These are phyloP conservation scores for Spizellomyces punctatus DNA, from an alignment of 192 early-diverging fungal genomes.

Conservation along the genomic window DNA sequence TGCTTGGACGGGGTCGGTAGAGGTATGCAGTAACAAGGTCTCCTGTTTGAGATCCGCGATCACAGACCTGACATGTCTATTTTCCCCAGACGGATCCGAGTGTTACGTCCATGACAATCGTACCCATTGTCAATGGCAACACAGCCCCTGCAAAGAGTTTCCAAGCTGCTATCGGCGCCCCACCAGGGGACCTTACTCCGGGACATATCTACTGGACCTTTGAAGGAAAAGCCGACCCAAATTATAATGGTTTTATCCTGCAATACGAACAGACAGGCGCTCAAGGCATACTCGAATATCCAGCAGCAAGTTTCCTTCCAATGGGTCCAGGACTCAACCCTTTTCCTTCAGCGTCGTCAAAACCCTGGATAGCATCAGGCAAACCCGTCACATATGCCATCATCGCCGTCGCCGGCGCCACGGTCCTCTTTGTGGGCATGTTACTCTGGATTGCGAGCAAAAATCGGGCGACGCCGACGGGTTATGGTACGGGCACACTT, in stretches of 20 bases:
- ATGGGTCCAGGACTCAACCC: neutral
- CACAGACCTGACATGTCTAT: too few species aligned
- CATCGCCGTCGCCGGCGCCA: neutral
- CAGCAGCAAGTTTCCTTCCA: neutral
- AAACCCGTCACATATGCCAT: neutral
- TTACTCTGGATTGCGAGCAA: neutral
- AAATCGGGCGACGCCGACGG: neutral
- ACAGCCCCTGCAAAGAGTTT: neutral
- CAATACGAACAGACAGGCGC: neutral
- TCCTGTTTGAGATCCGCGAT: too few species aligned
- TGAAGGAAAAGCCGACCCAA: neutral
- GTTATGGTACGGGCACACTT: neutral
- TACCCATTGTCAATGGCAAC: neutral
- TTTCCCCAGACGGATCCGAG: too few species aligned
- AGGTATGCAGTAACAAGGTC: too few species aligned
- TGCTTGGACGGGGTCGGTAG: too few species aligned
- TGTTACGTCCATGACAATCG: neutral
- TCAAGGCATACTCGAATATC: neutral
- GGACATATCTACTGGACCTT: neutral
- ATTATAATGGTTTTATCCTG: slow-evolving; percentile 1
- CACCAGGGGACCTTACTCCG: too few species aligned
- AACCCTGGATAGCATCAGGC: neutral
- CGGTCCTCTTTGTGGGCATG: neutral
- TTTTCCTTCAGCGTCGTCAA: neutral
- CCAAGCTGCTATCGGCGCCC: too few species aligned